phyloP scores from a whole-genome alignment of 2,329 filamentous ascomycete species.

The Ceratocystis harringtonii region DNA sequence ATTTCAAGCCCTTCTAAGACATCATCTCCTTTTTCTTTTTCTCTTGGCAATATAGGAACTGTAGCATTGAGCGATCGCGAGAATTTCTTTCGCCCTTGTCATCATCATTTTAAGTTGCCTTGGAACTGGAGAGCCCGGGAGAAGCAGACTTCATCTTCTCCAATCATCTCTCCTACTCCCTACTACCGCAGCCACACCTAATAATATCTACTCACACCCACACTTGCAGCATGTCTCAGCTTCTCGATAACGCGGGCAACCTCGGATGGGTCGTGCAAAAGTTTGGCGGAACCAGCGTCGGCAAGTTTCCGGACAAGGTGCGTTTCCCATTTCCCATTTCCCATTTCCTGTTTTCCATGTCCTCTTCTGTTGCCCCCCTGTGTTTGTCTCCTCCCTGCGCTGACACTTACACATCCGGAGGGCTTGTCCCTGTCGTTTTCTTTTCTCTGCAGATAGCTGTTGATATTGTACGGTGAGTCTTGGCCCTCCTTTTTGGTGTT shows the following conservation, averaged over 20 bases:
- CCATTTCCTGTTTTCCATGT: background rate
- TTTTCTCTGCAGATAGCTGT: conserved; percentile 26
- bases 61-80: no score
- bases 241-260: conserved; percentile 24
- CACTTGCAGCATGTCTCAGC: conserved; percentile 9
- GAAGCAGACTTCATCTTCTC: no score
- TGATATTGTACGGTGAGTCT: conserved; percentile 30
- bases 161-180: no score
- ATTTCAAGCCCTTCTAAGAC: background rate
- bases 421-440: background rate
- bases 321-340: conserved; percentile 18
- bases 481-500: background rate
- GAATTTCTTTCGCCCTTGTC: background rate
- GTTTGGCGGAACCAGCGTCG: conserved; percentile 88
- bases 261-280: conserved; percentile 78
- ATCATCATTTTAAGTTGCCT: background rate
- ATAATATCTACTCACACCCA: background rate
- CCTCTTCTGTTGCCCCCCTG: background rate
- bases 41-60: background rate
- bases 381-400: background rate
- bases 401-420: background rate
- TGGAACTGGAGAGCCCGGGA: no score
- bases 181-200: background rate
- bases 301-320: conserved; percentile 70
- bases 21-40: background rate